phyloP scores from a whole-genome alignment of 2,329 filamentous ascomycete species.

The Claviceps pazoutovae region DNA sequence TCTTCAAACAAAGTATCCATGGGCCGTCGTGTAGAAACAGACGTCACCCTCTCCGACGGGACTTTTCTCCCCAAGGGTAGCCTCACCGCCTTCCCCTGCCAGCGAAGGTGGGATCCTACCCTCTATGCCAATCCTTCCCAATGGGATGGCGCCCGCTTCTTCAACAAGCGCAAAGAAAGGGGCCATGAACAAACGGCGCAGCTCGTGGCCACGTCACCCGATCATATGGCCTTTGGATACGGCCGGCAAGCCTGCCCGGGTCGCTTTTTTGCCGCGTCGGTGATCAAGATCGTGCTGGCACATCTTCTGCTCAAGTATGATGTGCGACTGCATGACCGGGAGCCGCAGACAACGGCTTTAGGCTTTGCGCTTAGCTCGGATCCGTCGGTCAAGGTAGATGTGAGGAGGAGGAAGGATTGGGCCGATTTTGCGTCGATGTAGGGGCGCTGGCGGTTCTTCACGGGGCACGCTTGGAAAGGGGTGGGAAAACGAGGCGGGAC shows the following conservation, averaged over 20 bases:
- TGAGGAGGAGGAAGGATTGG: not conserved
- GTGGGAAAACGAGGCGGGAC: no score
- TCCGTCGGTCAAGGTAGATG: not conserved
- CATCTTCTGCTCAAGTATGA: slow-evolving; percentile 38
- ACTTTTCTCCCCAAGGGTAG: slow-evolving; percentile 4
- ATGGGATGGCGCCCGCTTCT: slow-evolving; percentile 34
- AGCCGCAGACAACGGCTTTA: not conserved
- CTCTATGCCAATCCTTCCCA: slow-evolving; percentile 5
- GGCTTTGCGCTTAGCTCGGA: not conserved
- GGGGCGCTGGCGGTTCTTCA: not conserved
- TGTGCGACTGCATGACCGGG: not conserved
- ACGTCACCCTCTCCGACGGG: slow-evolving; percentile 6
- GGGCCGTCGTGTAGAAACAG: not conserved
- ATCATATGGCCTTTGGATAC: slow-evolving; percentile 38
- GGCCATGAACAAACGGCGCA: slow-evolving; percentile 17
- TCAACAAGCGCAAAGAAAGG: slow-evolving; percentile 22
- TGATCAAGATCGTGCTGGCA: slow-evolving; percentile 36
- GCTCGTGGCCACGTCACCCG: slow-evolving; percentile 34
- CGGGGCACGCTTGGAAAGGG: no score
- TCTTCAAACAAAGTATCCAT: slow-evolving; percentile 2
- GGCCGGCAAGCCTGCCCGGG: slow-evolving; percentile 40
- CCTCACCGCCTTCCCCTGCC: not conserved
- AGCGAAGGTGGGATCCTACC: slow-evolving; percentile 1
- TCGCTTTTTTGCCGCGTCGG: slow-evolving; percentile 38
- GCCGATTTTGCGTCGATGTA: not conserved